These are phyloP conservation scores for Zygosaccharomyces gambellarensis DNA, from an alignment of 805 yeast genomes.

Conservation along the genomic window DNA sequence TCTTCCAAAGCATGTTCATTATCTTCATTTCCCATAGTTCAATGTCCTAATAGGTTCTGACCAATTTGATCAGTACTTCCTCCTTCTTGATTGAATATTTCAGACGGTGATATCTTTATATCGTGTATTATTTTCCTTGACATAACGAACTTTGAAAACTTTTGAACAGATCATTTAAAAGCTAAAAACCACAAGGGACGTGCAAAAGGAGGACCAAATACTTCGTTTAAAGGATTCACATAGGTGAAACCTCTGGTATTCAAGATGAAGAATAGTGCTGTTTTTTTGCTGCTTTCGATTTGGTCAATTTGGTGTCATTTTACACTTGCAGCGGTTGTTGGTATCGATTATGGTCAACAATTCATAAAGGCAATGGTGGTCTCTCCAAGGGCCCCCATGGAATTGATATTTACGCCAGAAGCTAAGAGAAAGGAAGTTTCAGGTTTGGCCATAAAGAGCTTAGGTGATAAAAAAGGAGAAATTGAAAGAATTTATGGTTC, in stretches of 20 bases:
- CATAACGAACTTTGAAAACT: neutral
- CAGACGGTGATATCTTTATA: neutral
- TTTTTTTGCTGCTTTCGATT: constrained; percentile 6
- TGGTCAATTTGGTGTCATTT: constrained; percentile 16
- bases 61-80: neutral
- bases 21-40: constrained; percentile 3
- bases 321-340: constrained; percentile 60
- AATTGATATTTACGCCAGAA: constrained; percentile 82
- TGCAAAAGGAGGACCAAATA: neutral
- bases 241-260: neutral
- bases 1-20: constrained; percentile 21
- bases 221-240: neutral
- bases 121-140: neutral
- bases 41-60: neutral
- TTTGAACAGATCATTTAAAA: neutral
- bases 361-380: constrained; percentile 81
- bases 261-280: constrained; percentile 9
- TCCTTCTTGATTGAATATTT: neutral
- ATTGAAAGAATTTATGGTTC: constrained; percentile 76
- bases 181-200: neutral
- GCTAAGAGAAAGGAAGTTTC: constrained; percentile 85
- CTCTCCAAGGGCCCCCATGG: constrained; percentile 87
- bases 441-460: constrained; percentile 61
- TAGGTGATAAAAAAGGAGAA: constrained; percentile 36
- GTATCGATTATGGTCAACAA: constrained; percentile 86